Base-by-base conservation (phyloP, 345 rosid genomes). In the Salix brachista region DNA sequence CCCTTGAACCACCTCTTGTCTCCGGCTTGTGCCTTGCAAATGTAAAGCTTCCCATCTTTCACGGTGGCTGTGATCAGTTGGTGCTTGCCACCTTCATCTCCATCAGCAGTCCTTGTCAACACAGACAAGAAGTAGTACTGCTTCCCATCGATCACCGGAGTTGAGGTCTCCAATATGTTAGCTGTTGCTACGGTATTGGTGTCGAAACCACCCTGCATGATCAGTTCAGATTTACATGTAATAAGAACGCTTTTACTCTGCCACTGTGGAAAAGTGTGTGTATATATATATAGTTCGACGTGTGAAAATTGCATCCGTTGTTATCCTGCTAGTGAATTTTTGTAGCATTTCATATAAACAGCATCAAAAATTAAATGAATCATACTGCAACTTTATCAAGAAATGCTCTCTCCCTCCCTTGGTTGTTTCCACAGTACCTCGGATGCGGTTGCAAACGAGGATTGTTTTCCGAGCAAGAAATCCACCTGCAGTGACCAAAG, bases 1-100 rank as follows among this genome's bases (percentile, higher is more conserved):
- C 97, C 98, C 82, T 94, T 94, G 76, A 94, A 94, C 98, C 98
- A 94, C 83, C 98, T 91, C 90, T 94, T 93, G 89, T 95, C 98
- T 36, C 99, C 98, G 5, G 97, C 97, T 75, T 92, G 98, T 17
- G 97, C 97, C 88, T 92, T 94, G 91, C 94, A 90, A 65, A 94
- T 87, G 88, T 84, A 92, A 11, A 92, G 93, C 86, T 92, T 92
- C 0, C 97, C 98, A 72, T 82, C 86, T 17, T 87, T 89, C 32
- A 92, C 93, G 13, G 94, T 76, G 14, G 97, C 99, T 21, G 87
- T 84, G 18, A 95, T 89, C 36, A 92, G 72, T 44, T 88, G 98
- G 85, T 93, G 99, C 84, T 91, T 95, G 23, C 98, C 98, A 3
- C 97, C 97, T 87, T 95, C 98, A 26, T 93, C 99, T 71, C 99